These are phyloP conservation scores for Bipolaris oryzae DNA, from an alignment of 2,329 filamentous ascomycete genomes.

Conservation along the genomic window DNA sequence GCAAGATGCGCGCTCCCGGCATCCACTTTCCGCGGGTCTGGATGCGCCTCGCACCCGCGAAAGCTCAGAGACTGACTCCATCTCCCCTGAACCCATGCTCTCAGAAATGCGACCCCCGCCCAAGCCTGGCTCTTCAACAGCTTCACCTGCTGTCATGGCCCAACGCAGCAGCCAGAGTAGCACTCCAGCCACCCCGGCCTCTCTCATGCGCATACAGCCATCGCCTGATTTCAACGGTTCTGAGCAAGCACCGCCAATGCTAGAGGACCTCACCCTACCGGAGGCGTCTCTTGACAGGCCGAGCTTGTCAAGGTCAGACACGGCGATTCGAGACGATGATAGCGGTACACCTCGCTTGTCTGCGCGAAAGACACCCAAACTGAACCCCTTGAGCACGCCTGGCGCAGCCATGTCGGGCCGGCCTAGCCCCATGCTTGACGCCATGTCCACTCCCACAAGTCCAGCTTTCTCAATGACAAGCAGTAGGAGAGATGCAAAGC, in stretches of 20 bases:
- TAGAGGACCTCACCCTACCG: slow-evolving; percentile 73
- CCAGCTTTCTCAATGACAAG: slow-evolving; percentile 38
- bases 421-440: slow-evolving; percentile 60
- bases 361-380: slow-evolving; percentile 70
- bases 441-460: slow-evolving; percentile 59
- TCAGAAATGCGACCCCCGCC: slow-evolving; percentile 66
- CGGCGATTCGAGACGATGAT: slow-evolving; percentile 55
- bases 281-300: slow-evolving; percentile 64
- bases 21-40: slow-evolving; percentile 30
- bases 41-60: slow-evolving; percentile 41
- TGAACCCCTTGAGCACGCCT: slow-evolving; percentile 62
- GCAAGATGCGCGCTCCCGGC: slow-evolving; percentile 43
- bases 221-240: slow-evolving; percentile 41
- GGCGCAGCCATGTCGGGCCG: slow-evolving; percentile 36
- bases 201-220: slow-evolving; percentile 69
- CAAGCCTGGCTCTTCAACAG: slow-evolving; percentile 66
- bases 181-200: slow-evolving; percentile 75
- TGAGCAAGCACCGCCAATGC: slow-evolving; percentile 35
- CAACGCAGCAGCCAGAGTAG: slow-evolving; percentile 41
- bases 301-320: slow-evolving; percentile 58
- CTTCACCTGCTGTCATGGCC: slow-evolving; percentile 70
- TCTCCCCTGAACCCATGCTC: slow-evolving; percentile 56
- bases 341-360: slow-evolving; percentile 65
- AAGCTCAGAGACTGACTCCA: slow-evolving; percentile 55
- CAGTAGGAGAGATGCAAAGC: slow-evolving; percentile 42